Evolutionary conservation across 176 grass and related monocot species (phyloP), one percentile per base, ranked within the genome.

Genomic region (Tuctoria greenei): DNA sequence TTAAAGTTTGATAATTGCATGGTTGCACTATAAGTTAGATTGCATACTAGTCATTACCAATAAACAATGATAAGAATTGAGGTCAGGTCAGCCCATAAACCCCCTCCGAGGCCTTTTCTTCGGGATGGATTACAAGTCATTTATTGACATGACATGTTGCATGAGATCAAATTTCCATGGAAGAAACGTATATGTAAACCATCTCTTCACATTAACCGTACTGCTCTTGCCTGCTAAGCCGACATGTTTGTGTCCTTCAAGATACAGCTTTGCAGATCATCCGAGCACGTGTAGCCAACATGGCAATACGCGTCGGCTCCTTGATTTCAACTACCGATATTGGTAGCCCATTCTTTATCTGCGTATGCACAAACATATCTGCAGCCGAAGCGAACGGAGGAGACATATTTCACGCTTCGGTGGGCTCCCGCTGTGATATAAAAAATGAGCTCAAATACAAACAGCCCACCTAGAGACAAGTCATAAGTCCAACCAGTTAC

Each of bases 121-220:
- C n/a, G n/a, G n/a, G n/a, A n/a, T n/a, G n/a, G n/a, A n/a, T n/a
- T n/a, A n/a, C n/a, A 40, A 40, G 8, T 40, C 72, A 12, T 42
- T 56, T 26, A 2, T 1, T 59, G 23, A 24, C 4, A 58, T 1
- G 54, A 21, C n/a, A 62, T 62, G 28, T 4, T 36, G 15, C 60
- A 18, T 15, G 31, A 36, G 8, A 18, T 36, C 60, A 8, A 35
- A 62, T 62, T 17, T 31, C 6, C 61, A 64, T 36, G 6, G 4
- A 10, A 50, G 38, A 7, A 8, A 31, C 18, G 24, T 27, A 0
- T 38, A 40, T 20, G 39, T 10, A 51, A 67, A 60, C 60, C 51
- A 79, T 68, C 38, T 60, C 18, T 10, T 69, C 26, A 12, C 77
- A 50, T 80, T 54, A 49, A 20, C n/a, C 20, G 17, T 70, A 4